Percentiles rank a stretch among this genome's conserved stretches.
These are phyloP conservation scores for Syncephalastrum sp. DNA, from an alignment of 371 early-diverging fungal species.

Conservation along the genomic window DNA sequence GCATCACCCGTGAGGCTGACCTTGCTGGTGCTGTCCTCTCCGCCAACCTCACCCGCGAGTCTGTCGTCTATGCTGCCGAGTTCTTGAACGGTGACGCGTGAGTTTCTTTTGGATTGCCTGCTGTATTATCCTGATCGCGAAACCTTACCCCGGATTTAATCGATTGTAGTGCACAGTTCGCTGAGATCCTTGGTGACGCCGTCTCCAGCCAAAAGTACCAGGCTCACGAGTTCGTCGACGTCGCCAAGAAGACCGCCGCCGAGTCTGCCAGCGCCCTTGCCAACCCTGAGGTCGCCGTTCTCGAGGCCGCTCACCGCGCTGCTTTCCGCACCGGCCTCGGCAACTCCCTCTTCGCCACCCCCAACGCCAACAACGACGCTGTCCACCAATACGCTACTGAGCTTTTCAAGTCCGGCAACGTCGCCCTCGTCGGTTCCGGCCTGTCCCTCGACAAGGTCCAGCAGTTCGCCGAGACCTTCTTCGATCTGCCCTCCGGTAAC, in stretches of 20 bases:
- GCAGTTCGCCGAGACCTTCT: constrained; percentile 58
- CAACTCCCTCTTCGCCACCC: constrained; percentile 86
- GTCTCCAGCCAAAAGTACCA: constrained; percentile 79
- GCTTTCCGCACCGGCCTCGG: constrained; percentile 96
- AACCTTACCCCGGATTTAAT: neutral
- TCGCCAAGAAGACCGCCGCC: constrained; percentile 62
- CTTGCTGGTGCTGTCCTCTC: constrained; percentile 87
- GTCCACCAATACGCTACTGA: constrained; percentile 74
- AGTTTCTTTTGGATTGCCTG: too few species aligned
- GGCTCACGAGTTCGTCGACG: constrained; percentile 84
- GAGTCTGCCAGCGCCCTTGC: constrained; percentile 72
- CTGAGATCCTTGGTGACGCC: constrained; percentile 79
- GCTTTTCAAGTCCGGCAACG: constrained; percentile 68
- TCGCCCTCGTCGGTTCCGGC: constrained; percentile 88
- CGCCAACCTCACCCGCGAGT: constrained; percentile 80
- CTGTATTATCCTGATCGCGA: too few species aligned
- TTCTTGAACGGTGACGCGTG: constrained; percentile 92
- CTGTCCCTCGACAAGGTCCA: constrained; percentile 71
- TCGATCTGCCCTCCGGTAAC: constrained; percentile 49
- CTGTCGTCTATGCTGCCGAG: constrained; percentile 81
- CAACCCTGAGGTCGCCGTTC: constrained; percentile 64
- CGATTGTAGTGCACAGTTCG: constrained; percentile 76
- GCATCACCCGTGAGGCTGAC: constrained; percentile 90
- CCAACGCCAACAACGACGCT: constrained; percentile 54
- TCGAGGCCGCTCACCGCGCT: constrained; percentile 84